Conservation (phyloP, 495 filamentous ascomycete genomes). For the Daldinia decipiens region DNA sequence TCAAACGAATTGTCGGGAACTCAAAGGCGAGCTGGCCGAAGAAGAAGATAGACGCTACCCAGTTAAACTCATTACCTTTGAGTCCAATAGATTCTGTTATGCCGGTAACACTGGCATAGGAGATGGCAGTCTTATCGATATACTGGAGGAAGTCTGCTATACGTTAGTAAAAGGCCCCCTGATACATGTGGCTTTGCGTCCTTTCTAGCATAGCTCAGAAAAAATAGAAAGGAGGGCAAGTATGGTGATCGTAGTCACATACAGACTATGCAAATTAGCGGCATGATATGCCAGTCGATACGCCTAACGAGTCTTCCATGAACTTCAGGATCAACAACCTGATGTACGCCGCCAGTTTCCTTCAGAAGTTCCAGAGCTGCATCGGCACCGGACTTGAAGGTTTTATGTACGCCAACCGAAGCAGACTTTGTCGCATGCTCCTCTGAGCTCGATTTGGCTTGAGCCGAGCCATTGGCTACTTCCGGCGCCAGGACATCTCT, state of each 20-base stretch:
- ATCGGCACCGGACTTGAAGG: conserved; percentile 20
- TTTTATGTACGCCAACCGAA: background rate
- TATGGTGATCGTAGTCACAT: background rate
- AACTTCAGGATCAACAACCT: conserved; percentile 45
- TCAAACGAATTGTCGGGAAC: conserved; percentile 69
- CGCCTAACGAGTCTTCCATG: conserved; percentile 62
- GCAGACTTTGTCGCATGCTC: conserved; percentile 5
- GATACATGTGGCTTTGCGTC: too few relatives aligned
- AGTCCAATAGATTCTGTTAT: conserved; percentile 53
- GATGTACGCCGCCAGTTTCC: conserved; percentile 32
- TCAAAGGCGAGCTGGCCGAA: conserved; percentile 73
- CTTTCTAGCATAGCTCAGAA: too few relatives aligned
- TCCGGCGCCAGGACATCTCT: conserved; percentile 7
- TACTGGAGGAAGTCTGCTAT: conserved; percentile 67
- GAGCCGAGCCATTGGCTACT: conserved; percentile 1
- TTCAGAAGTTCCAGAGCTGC: conserved; percentile 34
- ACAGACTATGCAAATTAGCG: conserved; percentile 66
- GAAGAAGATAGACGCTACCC: conserved; percentile 62
- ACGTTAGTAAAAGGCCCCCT: conserved; percentile 11
- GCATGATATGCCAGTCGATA: conserved; percentile 72
- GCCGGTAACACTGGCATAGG: conserved; percentile 71
- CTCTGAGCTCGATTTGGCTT: conserved; percentile 9
- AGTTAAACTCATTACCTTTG: conserved; percentile 41
- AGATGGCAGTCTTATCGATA: conserved; percentile 72
- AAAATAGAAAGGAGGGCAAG: background rate